Evolutionary conservation across 2,329 filamentous ascomycete species (phyloP).

Genomic region (Didymella sp.): DNA sequence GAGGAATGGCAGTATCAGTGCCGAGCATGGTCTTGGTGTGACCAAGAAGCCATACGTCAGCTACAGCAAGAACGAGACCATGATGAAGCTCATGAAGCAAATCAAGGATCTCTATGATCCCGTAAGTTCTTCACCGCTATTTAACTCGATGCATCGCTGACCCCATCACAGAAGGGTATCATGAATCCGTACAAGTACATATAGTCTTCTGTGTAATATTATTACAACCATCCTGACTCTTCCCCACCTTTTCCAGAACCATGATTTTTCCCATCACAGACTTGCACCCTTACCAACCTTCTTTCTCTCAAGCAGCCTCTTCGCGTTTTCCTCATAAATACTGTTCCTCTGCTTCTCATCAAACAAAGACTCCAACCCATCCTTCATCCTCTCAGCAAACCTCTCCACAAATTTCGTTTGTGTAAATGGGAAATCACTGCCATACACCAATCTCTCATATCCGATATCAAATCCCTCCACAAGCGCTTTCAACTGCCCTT

Average conservation of each 20-base stretch:
- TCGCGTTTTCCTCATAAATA: constrained; percentile 51
- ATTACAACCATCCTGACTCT: constrained; percentile 6
- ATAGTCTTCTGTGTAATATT: constrained; percentile 31
- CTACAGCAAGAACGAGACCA: constrained; percentile 87
- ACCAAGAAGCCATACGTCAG: constrained; percentile 96
- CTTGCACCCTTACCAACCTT: neutral
- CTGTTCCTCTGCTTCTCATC: constrained; percentile 43
- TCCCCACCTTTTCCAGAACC: neutral
- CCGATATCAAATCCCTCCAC: constrained; percentile 52
- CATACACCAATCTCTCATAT: constrained; percentile 57
- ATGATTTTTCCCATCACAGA: neutral
- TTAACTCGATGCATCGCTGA: constrained; percentile 22
- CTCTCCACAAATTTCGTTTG: constrained; percentile 46
- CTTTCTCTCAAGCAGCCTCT: constrained; percentile 36
- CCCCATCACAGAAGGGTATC: constrained; percentile 77
- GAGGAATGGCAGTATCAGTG: constrained; percentile 90
- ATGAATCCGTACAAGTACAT: constrained; percentile 99
- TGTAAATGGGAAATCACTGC: constrained; percentile 62
- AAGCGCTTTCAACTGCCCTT: constrained; percentile 57
- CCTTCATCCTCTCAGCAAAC: constrained; percentile 53
- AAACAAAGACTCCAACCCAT: constrained; percentile 51
- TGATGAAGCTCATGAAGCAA: constrained; percentile 91
- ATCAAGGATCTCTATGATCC: constrained; percentile 95
- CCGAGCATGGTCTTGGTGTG: constrained; percentile 91
- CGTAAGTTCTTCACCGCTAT: constrained; percentile 61